phyloP scores from a whole-genome alignment of 2,329 filamentous ascomycete genomes.

The Byssothecium circinans region DNA sequence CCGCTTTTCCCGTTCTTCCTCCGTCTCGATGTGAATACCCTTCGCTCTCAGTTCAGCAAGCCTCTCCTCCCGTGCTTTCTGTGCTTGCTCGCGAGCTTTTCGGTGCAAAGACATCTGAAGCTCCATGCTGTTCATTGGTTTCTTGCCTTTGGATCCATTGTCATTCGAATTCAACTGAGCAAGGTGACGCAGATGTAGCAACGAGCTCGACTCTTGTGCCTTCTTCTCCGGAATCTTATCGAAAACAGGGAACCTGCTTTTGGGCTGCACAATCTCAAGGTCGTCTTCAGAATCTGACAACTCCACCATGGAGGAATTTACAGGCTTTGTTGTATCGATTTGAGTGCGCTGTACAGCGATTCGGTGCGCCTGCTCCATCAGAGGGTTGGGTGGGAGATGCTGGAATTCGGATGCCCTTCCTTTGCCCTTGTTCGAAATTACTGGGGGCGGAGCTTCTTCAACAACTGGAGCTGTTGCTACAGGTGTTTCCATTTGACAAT shows the following conservation, averaged over 20 bases:
- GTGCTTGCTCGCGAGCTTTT: constrained; percentile 78
- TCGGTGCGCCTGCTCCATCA: constrained; percentile 17
- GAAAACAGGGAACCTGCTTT: constrained; percentile 58
- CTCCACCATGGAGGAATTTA: constrained; percentile 25
- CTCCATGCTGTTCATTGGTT: constrained; percentile 68
- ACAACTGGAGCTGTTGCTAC: constrained; percentile 3
- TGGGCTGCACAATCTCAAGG: constrained; percentile 61
- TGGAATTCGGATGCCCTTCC: constrained; percentile 54
- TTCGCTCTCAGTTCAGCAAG: constrained; percentile 76
- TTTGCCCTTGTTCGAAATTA: constrained; percentile 61
- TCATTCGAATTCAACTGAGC: constrained; percentile 70
- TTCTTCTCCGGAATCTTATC: constrained; percentile 67
- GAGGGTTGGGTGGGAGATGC: constrained; percentile 34
- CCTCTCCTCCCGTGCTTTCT: constrained; percentile 72
- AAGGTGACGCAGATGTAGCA: constrained; percentile 71
- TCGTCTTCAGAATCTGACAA: constrained; percentile 61
- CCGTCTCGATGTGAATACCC: constrained; percentile 79
- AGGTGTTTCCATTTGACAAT: constrained; percentile 2
- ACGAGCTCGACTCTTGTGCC: constrained; percentile 63
- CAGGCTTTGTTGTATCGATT: constrained; percentile 8
- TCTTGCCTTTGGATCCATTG: constrained; percentile 51
- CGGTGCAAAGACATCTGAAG: constrained; percentile 69
- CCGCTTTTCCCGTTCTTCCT: constrained; percentile 82
- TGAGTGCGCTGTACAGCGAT: constrained; percentile 17
- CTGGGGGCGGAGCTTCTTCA: constrained; percentile 9